Base-by-base conservation (phyloP, 2,329 filamentous ascomycete species). In the Geoglossum cookeanum region DNA sequence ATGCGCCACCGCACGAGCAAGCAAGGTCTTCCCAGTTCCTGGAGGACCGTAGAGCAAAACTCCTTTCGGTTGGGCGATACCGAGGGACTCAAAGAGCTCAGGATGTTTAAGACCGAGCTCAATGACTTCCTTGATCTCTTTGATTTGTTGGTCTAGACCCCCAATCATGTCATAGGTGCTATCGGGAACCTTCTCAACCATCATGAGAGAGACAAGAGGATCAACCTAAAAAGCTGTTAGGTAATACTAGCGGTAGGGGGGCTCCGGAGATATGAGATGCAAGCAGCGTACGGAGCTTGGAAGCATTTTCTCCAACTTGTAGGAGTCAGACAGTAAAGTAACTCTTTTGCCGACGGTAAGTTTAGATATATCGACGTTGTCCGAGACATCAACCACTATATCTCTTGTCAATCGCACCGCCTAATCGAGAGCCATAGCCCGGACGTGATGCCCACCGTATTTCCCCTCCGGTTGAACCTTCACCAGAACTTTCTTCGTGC, bases 151-250 rank as follows among this genome's bases (percentile, higher is more conserved):
- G 69, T 98, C 92, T 61, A 98, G 76, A 63, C 92, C 92, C 73
- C 92, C 92, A 70, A 98, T 98, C 92, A 98, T 98, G 74, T 98
- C 92, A 77, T 98, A 98, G 69, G 92, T 98, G 75, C 89, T 96
- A 77, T 98, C 92, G 15, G 92, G 92, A 15, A 98, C 92, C 78
- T 98, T 98, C 70, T 98, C 92, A 56, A 98, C 92, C 92, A 98
- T 98, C 92, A 98, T 98, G 69, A 98, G 86, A 39, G 92, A 98
- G 58, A 98, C 92, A 59, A 98, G 85, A 42, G 92, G 92, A 68
- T 98, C 92, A 68, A 98, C 64, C 54, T 55, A 2, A 3, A n/a
- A 4, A 30, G 63, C 22, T 11, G 11, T 48, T 54, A 13, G 45
- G 58, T 29, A 59, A 47, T n/a, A 55, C 45, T 29, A 33, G 55